These are phyloP conservation scores for Closterium sp. DNA, from an alignment of 139 green algal genomes.

Conservation along the genomic window DNA sequence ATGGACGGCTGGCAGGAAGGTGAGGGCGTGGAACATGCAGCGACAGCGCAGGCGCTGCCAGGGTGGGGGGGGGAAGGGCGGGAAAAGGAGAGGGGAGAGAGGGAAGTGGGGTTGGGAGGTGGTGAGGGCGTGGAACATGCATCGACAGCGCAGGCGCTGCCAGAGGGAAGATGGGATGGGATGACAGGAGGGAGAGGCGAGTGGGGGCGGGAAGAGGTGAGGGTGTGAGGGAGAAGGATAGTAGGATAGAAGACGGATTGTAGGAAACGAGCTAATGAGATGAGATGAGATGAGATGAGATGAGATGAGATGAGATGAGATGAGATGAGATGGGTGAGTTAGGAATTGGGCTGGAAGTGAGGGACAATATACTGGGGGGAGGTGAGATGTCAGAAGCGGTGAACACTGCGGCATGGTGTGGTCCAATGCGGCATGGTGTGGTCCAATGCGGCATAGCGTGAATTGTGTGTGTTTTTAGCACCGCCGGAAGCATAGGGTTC, in stretches of 20 bases:
- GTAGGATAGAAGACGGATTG: no score
- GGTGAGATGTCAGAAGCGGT: no score
- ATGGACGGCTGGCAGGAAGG: conserved; percentile 14
- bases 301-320: no score
- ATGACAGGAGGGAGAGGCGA: no score
- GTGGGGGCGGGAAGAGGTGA: not conserved
- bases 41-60: conserved; percentile 36
- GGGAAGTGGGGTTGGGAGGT: not conserved
- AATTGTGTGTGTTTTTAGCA: not conserved
- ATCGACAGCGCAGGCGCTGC: not conserved
- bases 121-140: not conserved
- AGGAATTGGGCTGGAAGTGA: no score
- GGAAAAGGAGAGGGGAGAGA: not conserved
- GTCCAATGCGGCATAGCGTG: not conserved
- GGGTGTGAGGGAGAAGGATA: not conserved
- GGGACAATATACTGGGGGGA: no score
- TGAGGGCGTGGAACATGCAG: conserved; percentile 45
- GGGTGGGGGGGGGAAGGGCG: not conserved
- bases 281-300: not conserved
- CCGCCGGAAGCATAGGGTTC: not conserved
- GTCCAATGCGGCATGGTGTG: no score
- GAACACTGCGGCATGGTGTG: no score
- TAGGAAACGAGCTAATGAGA: not conserved
- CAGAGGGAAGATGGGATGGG: no score
- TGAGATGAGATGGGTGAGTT: no score